Evolutionary conservation across 192 early-diverging fungal genomes (phyloP).

Genomic region (Umbelopsis vinacea): DNA sequence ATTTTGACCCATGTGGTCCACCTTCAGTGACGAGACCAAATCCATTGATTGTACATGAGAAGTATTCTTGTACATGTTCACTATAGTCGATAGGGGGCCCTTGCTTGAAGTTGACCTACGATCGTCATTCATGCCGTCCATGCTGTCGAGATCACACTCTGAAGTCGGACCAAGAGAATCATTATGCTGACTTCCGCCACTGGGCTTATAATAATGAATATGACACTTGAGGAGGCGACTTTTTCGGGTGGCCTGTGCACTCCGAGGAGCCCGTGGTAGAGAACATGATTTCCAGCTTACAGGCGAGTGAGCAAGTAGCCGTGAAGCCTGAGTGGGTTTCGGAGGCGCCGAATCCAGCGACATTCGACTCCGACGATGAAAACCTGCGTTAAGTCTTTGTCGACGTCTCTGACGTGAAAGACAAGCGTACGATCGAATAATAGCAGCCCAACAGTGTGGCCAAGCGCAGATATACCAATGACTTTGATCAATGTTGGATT

Average conservation of each 20-base stretch:
- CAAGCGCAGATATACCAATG: neutral
- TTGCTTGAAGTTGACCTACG: neutral
- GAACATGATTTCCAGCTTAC: too few species aligned
- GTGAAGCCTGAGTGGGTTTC: neutral
- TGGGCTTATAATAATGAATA: neutral
- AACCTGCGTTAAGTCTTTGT: neutral
- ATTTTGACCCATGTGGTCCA: neutral
- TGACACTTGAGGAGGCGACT: neutral
- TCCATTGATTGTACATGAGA: too few species aligned
- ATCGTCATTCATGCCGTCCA: neutral
- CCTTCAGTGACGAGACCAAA: neutral
- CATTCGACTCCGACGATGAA: neutral
- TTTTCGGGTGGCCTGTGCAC: neutral
- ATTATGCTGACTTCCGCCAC: neutral
- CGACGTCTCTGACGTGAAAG: constrained; percentile 2
- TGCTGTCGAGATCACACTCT: neutral
- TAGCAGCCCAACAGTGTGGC: constrained; percentile 17
- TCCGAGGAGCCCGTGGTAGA: neutral
- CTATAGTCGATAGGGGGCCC: neutral
- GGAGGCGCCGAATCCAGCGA: constrained; percentile 13
- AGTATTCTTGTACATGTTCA: neutral
- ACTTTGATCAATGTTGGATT: neutral
- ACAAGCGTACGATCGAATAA: neutral
- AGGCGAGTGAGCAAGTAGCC: too few species aligned
- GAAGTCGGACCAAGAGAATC: neutral